These are phyloP conservation scores for Santalum album DNA, from an alignment of 164 flowering plant species.

Conservation along the genomic window DNA sequence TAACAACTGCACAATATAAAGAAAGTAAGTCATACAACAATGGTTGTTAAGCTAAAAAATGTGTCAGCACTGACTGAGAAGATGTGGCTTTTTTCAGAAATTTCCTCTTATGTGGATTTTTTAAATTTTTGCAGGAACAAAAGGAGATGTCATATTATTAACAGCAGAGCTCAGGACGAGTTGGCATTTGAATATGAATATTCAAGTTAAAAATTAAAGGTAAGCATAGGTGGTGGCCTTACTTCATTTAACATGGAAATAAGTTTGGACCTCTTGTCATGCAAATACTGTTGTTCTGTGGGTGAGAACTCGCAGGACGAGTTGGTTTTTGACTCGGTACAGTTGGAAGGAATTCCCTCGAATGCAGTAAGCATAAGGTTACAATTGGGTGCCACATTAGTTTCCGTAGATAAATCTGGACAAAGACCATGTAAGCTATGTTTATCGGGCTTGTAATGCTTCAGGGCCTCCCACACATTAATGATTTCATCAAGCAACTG, in stretches of 20 bases:
- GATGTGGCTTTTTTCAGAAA: not conserved
- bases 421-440: slow-evolving; percentile 17
- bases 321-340: slow-evolving; percentile 28
- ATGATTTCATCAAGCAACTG: slow-evolving; percentile 82
- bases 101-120: not conserved
- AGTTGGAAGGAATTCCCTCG: slow-evolving; percentile 21
- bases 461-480: slow-evolving; percentile 51
- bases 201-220: not conserved
- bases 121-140: not conserved
- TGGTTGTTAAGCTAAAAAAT: too few species aligned
- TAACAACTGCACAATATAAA: not conserved
- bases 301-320: slow-evolving; percentile 43
- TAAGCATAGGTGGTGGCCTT: slow-evolving; percentile 3
- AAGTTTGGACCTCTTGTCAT: slow-evolving; percentile 64
- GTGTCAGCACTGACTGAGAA: too few species aligned
- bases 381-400: slow-evolving; percentile 23
- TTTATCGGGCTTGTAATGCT: slow-evolving; percentile 32
- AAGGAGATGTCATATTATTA: not conserved
- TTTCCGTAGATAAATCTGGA: slow-evolving; percentile 25
- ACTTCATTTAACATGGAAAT: slow-evolving; percentile 85
- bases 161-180: too few species aligned
- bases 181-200: too few species aligned
- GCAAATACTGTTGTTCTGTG: slow-evolving; percentile 61
- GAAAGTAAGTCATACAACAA: too few species aligned
- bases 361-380: slow-evolving; percentile 11